phyloP scores from a whole-genome alignment of 2,329 filamentous ascomycete genomes.

The Colletotrichum sp. region DNA sequence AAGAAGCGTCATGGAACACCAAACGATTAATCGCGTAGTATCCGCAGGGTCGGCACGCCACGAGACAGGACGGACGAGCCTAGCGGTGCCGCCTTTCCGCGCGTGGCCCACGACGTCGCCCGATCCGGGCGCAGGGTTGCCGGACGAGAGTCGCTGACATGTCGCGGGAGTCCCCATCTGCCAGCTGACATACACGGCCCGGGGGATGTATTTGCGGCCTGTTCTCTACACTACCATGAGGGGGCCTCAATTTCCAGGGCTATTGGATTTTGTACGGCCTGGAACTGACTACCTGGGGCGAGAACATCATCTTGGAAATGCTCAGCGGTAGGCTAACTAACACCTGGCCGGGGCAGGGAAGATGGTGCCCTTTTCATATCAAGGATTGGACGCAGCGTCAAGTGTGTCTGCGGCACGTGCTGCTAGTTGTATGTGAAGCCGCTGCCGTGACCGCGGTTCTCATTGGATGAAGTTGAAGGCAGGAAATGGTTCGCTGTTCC shows the following conservation, averaged over 20 bases:
- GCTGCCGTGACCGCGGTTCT: background rate
- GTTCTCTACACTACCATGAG: background rate
- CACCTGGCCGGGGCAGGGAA: background rate
- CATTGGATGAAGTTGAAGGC: background rate
- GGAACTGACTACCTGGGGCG: background rate
- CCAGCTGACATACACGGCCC: conserved; percentile 14
- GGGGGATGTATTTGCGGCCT: background rate
- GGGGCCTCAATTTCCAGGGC: background rate
- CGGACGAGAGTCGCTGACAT: background rate
- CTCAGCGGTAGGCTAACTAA: background rate
- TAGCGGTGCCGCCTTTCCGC: conserved; percentile 17
- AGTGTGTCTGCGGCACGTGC: conserved; percentile 8
- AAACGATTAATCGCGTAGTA: background rate
- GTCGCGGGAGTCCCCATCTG: background rate
- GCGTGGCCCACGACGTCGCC: conserved; percentile 14
- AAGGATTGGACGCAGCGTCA: background rate
- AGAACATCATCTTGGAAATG: background rate
- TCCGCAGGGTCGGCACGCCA: background rate
- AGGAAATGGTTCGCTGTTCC: background rate
- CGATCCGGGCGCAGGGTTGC: conserved; percentile 9
- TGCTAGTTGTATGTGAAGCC: background rate
- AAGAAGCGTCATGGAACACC: background rate
- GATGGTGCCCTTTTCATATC: background rate
- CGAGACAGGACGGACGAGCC: background rate
- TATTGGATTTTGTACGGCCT: background rate